Percentiles rank a stretch among this genome's conserved stretches.
These are phyloP conservation scores for Favolaschia claudopus DNA, from an alignment of 768 basidiomycete species.

Conservation along the genomic window DNA sequence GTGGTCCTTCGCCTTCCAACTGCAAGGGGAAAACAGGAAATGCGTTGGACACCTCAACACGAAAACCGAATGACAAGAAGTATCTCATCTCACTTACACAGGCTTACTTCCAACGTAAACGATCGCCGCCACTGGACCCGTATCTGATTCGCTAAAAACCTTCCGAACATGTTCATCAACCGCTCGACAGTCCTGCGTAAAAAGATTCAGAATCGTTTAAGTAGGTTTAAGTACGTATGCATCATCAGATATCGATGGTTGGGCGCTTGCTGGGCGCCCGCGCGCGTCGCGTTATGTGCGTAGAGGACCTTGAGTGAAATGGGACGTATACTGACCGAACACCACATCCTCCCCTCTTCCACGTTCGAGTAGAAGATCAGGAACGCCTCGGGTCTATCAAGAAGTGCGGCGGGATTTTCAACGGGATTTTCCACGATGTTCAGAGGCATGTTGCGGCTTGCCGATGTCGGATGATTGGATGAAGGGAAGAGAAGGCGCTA, in stretches of 20 bases:
- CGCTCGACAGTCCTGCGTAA: conserved; percentile 66
- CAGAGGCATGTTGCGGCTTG: conserved; percentile 62
- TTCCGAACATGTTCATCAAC: conserved; percentile 64
- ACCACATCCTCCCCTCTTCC: conserved; percentile 71
- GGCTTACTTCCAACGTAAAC: conserved; percentile 73
- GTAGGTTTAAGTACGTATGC: too few species aligned
- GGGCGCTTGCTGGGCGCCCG: too few species aligned
- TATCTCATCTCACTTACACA: conserved; percentile 66
- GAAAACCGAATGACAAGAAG: too few species aligned
- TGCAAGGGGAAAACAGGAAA: conserved; percentile 34
- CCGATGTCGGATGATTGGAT: too few species aligned
- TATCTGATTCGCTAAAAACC: conserved; percentile 52
- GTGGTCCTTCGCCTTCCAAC: conserved; percentile 72
- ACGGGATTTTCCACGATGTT: conserved; percentile 44
- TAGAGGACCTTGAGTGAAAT: too few species aligned
- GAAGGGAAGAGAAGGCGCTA: too few species aligned
- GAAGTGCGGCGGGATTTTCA: conserved; percentile 43
- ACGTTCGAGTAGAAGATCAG: conserved; percentile 78
- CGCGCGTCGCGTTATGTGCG: too few species aligned
- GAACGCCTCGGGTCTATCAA: conserved; percentile 55
- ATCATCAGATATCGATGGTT: too few species aligned
- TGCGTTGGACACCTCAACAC: neutral
- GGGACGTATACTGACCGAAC: conserved; percentile 66
- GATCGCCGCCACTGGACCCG: conserved; percentile 63
- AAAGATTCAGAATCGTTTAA: conserved; percentile 1